Conservation (phyloP, 768 basidiomycete species). For the Mycena crocata region DNA sequence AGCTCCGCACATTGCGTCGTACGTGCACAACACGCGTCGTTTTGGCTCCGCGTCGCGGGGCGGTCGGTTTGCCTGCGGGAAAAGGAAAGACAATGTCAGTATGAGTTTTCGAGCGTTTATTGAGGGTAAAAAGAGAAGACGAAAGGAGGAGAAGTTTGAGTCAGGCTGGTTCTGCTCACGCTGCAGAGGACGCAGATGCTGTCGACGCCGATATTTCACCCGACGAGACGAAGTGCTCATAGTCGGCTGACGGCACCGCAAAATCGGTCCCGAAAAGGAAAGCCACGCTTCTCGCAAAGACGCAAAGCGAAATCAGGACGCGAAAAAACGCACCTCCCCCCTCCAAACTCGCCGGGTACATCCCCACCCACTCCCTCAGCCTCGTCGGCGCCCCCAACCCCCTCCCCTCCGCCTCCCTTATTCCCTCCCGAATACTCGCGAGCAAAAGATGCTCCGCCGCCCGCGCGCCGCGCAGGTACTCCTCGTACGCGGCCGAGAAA, state of each 20-base stretch:
- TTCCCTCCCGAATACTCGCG: conserved; percentile 86
- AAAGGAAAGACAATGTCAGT: no score
- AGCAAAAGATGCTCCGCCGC: conserved; percentile 96
- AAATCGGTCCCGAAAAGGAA: no score
- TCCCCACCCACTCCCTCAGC: conserved; percentile 25
- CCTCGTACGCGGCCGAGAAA: conserved; percentile 69
- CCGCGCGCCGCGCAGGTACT: conserved; percentile 84
- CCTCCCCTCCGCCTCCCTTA: conserved; percentile 51
- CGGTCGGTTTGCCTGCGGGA: no score
- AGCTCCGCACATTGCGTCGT: conserved; percentile 86
- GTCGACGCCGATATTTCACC: no score
- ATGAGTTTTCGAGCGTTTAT: no score
- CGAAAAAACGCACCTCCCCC: neutral
- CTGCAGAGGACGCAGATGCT: no score
- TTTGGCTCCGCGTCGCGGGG: conserved; percentile 81
- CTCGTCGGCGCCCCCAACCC: conserved; percentile 22
- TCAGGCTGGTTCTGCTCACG: no score
- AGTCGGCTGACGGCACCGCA: no score
- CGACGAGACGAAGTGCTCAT: no score
- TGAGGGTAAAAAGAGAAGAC: no score
- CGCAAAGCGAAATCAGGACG: neutral
- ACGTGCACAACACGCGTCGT: conserved; percentile 84
- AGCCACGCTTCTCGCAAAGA: neutral
- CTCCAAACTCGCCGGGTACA: conserved; percentile 21
- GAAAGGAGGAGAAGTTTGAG: no score